Percentiles rank a stretch among this genome's conserved stretches.
These are phyloP conservation scores for Dactylellina drechsleri DNA, from an alignment of 2,329 filamentous ascomycete species.

Conservation along the genomic window DNA sequence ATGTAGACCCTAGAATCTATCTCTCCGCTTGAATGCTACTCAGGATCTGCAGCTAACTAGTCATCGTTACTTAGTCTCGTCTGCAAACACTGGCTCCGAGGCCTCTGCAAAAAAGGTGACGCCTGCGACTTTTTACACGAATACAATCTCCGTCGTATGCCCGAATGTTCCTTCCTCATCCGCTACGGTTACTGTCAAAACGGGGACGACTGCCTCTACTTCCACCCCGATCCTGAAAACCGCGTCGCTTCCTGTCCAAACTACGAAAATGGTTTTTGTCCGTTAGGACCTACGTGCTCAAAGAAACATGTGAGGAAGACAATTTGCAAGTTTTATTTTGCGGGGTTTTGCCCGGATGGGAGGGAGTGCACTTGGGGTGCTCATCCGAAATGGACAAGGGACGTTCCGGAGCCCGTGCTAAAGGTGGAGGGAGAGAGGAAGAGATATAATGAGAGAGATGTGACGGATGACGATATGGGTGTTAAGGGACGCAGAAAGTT, in stretches of 20 bases:
- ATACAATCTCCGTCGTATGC: slow-evolving; percentile 98
- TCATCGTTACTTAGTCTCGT: slow-evolving; percentile 69
- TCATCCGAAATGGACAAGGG: slow-evolving; percentile 80
- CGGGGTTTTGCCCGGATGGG: slow-evolving; percentile 93
- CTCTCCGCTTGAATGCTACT: slow-evolving; percentile 21
- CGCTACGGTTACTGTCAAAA: slow-evolving; percentile 95
- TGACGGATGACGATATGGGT: slow-evolving; percentile 54
- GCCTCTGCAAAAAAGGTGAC: slow-evolving; percentile 96
- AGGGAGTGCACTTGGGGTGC: slow-evolving; percentile 78
- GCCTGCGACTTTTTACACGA: slow-evolving; percentile 98
- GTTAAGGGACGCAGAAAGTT: slow-evolving; percentile 52
- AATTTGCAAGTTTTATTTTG: slow-evolving; percentile 85
- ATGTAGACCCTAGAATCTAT: slow-evolving; percentile 40
- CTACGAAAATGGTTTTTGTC: slow-evolving; percentile 95
- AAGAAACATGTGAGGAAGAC: slow-evolving; percentile 87
- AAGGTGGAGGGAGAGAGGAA: slow-evolving; percentile 78
- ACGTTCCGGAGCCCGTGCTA: slow-evolving; percentile 67
- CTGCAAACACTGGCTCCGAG: slow-evolving; percentile 98
- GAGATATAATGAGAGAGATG: slow-evolving; percentile 55
- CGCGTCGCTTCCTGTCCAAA: slow-evolving; percentile 84
- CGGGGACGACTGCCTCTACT: slow-evolving; percentile 93
- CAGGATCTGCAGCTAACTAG: slow-evolving; percentile 59
- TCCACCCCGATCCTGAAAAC: slow-evolving; percentile 85
- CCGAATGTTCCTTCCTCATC: slow-evolving; percentile 96
- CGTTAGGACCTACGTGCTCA: slow-evolving; percentile 83